Conservation (phyloP, 2,329 filamentous ascomycete genomes). For the Aspergillus quadricinctus region DNA sequence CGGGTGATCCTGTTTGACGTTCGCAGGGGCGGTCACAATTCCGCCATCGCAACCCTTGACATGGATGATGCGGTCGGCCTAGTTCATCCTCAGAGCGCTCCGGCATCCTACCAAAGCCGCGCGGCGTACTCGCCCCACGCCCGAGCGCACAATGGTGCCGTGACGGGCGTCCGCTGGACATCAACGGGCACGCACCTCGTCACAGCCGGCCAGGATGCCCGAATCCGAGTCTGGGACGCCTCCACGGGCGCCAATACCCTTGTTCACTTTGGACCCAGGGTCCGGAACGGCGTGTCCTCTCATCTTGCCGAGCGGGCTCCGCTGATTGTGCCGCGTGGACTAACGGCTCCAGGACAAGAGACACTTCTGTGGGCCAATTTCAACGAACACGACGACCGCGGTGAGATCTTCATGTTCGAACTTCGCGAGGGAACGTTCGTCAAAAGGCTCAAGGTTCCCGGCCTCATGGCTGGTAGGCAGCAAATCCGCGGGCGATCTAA, state of each 20-base stretch:
- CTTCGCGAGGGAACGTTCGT: constrained; percentile 71
- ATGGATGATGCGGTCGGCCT: constrained; percentile 77
- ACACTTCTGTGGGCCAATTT: constrained; percentile 79
- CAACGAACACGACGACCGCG: constrained; percentile 57
- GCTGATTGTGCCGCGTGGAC: constrained; percentile 57
- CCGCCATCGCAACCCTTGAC: constrained; percentile 72
- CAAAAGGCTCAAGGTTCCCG: constrained; percentile 65
- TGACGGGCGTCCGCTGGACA: constrained; percentile 83
- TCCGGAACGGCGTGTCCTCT: constrained; percentile 63
- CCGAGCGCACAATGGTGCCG: constrained; percentile 71
- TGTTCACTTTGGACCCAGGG: constrained; percentile 76
- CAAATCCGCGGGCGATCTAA: constrained; percentile 37
- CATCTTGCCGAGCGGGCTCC: constrained; percentile 60
- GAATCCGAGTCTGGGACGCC: constrained; percentile 83
- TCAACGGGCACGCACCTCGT: constrained; percentile 72
- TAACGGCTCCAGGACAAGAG: constrained; percentile 56
- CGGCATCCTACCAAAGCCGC: constrained; percentile 25
- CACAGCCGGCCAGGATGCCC: constrained; percentile 76
- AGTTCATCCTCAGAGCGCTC: constrained; percentile 33
- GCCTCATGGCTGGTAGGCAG: constrained; percentile 40
- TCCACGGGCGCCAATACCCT: constrained; percentile 78
- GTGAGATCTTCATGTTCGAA: constrained; percentile 73
- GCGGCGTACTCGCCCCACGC: constrained; percentile 43
- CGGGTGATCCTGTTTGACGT: constrained; percentile 84
- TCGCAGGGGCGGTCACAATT: constrained; percentile 62